Evolutionary conservation across 169 alveolate species (phyloP).

Genomic region (Cryptosporidium tyzzeri): DNA sequence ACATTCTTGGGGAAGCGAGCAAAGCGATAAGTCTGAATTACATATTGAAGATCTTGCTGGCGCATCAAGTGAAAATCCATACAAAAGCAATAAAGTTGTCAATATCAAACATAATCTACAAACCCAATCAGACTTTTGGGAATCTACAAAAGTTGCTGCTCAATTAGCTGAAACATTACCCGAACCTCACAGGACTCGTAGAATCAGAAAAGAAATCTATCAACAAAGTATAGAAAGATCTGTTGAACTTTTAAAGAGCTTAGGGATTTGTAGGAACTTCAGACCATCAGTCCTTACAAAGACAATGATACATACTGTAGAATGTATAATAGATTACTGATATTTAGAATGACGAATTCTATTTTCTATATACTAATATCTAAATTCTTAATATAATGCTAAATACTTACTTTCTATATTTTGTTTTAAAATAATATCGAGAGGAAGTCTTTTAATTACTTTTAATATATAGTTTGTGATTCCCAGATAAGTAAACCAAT

Average conservation of each 20-base stretch:
- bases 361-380: not conserved
- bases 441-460: conserved; percentile 18
- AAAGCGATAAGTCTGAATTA: conserved; percentile 59
- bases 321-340: conserved; percentile 21
- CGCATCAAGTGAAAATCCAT: not conserved
- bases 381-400: not conserved
- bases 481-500: conserved; percentile 66
- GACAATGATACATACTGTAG: conserved; percentile 62
- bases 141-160: conserved; percentile 59
- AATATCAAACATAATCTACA: not conserved
- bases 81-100: not conserved
- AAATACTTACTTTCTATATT: conserved; percentile 18
- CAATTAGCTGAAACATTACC: conserved; percentile 62
- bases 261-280: conserved; percentile 39
- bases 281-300: conserved; percentile 43
- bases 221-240: conserved; percentile 70
- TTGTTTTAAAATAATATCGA: not conserved
- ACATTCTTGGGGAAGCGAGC: conserved; percentile 64
- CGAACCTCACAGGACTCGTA: conserved; percentile 59
- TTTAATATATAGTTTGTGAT: conserved; percentile 35
- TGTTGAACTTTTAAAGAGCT: conserved; percentile 36
- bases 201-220: conserved; percentile 62
- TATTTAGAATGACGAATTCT: not conserved
- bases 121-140: conserved; percentile 7
- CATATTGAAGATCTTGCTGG: conserved; percentile 63